A percentile compares a stretch with the other conserved stretches of the same genome.
Conservation (phyloP, 139 green algal species). For the Chlorella ohadii region DNA sequence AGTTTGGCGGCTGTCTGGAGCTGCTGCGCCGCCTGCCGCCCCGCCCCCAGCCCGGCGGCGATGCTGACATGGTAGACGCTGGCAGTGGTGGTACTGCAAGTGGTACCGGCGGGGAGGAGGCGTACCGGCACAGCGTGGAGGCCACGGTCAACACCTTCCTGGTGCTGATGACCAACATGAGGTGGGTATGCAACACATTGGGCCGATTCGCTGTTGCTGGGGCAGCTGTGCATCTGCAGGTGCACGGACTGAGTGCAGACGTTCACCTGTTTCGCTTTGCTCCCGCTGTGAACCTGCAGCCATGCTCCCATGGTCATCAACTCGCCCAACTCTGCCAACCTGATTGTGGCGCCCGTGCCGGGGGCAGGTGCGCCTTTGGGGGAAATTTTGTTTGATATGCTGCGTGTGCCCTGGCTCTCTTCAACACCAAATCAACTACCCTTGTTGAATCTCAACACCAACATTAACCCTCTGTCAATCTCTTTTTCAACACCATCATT, state of each 20-base stretch:
- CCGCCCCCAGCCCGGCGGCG: neutral
- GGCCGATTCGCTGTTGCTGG: too few relatives aligned
- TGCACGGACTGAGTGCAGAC: too few relatives aligned
- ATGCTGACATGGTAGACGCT: neutral
- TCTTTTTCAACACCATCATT: too few relatives aligned
- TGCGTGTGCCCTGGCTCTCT: too few relatives aligned
- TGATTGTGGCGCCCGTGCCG: constrained; percentile 67
- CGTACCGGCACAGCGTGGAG: constrained; percentile 40
- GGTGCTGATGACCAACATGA: constrained; percentile 72
- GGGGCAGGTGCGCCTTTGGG: constrained; percentile 35
- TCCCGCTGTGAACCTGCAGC: neutral
- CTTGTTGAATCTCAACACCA: too few relatives aligned
- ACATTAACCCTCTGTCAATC: too few relatives aligned
- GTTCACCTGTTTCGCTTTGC: too few relatives aligned
- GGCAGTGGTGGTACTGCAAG: neutral
- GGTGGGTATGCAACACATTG: too few relatives aligned
- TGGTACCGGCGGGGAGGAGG: neutral
- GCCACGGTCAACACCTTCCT: constrained; percentile 38
- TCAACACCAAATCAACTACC: too few relatives aligned
- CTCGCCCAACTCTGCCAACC: constrained; percentile 51
- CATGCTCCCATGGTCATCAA: constrained; percentile 61
- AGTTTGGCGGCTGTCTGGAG: constrained; percentile 22
- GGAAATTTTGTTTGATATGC: too few relatives aligned
- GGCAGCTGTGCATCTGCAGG: too few relatives aligned
- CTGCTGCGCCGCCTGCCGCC: constrained; percentile 40